Evolutionary conservation across 2,329 filamentous ascomycete genomes (phyloP).

Genomic region (Aureobasidium sp.): DNA sequence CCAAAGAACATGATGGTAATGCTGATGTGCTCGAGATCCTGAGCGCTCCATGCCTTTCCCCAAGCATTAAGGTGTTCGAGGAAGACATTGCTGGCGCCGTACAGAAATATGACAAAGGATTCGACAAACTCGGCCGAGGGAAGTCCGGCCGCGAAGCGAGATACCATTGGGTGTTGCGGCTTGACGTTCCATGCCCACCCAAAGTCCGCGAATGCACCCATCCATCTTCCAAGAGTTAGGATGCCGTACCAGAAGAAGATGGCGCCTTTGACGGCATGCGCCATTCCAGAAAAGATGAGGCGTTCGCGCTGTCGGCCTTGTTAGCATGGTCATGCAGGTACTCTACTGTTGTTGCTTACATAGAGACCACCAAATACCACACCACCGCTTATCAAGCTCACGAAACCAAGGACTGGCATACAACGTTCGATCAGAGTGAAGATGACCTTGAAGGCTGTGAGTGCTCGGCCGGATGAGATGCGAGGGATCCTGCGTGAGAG

Average conservation of each 20-base stretch:
- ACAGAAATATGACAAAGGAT: conserved; percentile 77
- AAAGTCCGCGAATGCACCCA: conserved; percentile 76
- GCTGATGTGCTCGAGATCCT: conserved; percentile 81
- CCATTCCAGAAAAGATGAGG: conserved; percentile 70
- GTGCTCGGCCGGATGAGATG: conserved; percentile 42
- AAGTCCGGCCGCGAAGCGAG: conserved; percentile 51
- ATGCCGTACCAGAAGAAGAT: conserved; percentile 90
- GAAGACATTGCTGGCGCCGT: conserved; percentile 81
- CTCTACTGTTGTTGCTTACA: conserved; percentile 45
- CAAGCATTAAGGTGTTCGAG: conserved; percentile 73
- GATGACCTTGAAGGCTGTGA: conserved; percentile 50
- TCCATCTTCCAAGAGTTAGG: conserved; percentile 76
- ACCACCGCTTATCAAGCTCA: conserved; percentile 63
- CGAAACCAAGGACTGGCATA: conserved; percentile 68
- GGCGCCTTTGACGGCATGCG: conserved; percentile 85
- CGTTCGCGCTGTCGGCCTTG: conserved; percentile 50
- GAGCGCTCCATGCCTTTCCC: conserved; percentile 62
- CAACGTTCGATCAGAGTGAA: conserved; percentile 66
- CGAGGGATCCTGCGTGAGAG: conserved; percentile 22
- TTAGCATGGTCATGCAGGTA: conserved; percentile 12
- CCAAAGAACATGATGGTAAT: conserved; percentile 89
- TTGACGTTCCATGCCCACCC: conserved; percentile 92
- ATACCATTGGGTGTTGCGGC: conserved; percentile 50
- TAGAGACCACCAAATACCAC: conserved; percentile 74
- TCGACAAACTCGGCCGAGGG: conserved; percentile 81